A percentile compares a stretch with the other conserved stretches of the same genome.
Evolutionary conservation across 2,329 filamentous ascomycete genomes (phyloP).

Genomic region (Fusarium sp.): DNA sequence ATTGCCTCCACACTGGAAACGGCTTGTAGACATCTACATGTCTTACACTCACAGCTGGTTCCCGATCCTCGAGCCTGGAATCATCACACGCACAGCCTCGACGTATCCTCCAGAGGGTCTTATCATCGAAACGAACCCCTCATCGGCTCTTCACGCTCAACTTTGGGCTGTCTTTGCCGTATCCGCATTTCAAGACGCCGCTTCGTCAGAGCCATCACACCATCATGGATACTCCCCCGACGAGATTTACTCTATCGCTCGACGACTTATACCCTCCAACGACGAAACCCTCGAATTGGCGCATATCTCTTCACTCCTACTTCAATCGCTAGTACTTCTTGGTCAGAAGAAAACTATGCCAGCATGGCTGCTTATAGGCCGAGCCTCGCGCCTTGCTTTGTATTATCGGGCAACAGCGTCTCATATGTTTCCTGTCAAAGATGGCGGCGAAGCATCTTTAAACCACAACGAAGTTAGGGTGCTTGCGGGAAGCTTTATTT

Average conservation of each 20-base stretch:
- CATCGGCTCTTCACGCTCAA: slow-evolving; percentile 60
- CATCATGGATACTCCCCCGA: slow-evolving; percentile 22
- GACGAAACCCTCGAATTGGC: slow-evolving; percentile 60
- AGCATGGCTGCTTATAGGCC: slow-evolving; percentile 73
- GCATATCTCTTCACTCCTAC: slow-evolving; percentile 54
- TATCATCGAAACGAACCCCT: slow-evolving; percentile 44
- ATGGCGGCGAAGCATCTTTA: slow-evolving; percentile 19
- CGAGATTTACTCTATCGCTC: slow-evolving; percentile 63
- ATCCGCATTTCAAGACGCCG: slow-evolving; percentile 64
- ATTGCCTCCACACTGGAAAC: slow-evolving; percentile 66
- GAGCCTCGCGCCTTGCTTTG: slow-evolving; percentile 63
- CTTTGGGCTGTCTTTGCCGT: slow-evolving; percentile 70
- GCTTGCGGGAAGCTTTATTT: slow-evolving; percentile 67
- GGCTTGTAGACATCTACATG: slow-evolving; percentile 77
- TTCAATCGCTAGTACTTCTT: slow-evolving; percentile 73
- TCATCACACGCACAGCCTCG: slow-evolving; percentile 62
- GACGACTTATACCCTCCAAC: slow-evolving; percentile 60
- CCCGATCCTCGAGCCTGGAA: slow-evolving; percentile 76
- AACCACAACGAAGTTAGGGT: slow-evolving; percentile 37
- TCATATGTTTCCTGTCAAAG: slow-evolving; percentile 36
- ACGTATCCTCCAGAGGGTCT: slow-evolving; percentile 54
- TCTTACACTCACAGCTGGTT: slow-evolving; percentile 82
- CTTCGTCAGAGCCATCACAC: slow-evolving; percentile 24
- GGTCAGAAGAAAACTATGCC: slow-evolving; percentile 64
- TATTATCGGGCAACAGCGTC: slow-evolving; percentile 37